phyloP scores from a whole-genome alignment of 345 rosid species.

The Euphorbia peplus region DNA sequence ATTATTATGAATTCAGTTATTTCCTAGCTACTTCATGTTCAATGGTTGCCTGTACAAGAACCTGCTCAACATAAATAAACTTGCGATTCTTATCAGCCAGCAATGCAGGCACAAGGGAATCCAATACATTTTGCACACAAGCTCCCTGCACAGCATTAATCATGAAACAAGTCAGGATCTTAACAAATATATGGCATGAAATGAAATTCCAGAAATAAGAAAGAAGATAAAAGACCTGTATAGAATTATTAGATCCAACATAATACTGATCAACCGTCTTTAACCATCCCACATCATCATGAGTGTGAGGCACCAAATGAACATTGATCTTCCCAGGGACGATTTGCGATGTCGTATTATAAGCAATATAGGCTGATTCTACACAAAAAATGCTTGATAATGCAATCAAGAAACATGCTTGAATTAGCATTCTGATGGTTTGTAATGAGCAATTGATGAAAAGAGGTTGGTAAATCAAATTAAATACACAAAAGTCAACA shows the following conservation, averaged over 20 bases:
- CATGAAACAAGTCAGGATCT: conserved; percentile 2
- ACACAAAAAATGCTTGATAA: conserved; percentile 17
- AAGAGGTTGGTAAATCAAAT: not conserved
- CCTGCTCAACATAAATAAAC: conserved; percentile 60
- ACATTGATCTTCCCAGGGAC: conserved; percentile 52
- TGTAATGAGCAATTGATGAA: not conserved
- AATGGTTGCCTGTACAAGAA: not conserved
- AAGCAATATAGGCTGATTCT: conserved; percentile 42
- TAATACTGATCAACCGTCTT: conserved; percentile 59
- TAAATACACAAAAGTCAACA: not conserved
- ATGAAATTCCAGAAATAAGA: not conserved
- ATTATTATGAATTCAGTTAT: not conserved
- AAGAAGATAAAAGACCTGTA: conserved; percentile 33
- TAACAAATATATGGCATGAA: not conserved
- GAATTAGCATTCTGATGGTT: conserved; percentile 27
- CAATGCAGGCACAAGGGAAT: conserved; percentile 49
- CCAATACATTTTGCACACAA: conserved; percentile 51
- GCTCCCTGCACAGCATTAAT: conserved; percentile 36
- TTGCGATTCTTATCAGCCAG: conserved; percentile 50
- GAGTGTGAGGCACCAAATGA: conserved; percentile 56
- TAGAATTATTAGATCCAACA: conserved; percentile 56
- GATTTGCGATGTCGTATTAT: conserved; percentile 36
- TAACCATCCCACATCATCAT: conserved; percentile 63
- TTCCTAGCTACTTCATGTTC: not conserved
- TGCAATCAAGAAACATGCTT: conserved; percentile 18